Conservation (phyloP, 176 grass and related monocot species). For the Paspalum notatum region DNA sequence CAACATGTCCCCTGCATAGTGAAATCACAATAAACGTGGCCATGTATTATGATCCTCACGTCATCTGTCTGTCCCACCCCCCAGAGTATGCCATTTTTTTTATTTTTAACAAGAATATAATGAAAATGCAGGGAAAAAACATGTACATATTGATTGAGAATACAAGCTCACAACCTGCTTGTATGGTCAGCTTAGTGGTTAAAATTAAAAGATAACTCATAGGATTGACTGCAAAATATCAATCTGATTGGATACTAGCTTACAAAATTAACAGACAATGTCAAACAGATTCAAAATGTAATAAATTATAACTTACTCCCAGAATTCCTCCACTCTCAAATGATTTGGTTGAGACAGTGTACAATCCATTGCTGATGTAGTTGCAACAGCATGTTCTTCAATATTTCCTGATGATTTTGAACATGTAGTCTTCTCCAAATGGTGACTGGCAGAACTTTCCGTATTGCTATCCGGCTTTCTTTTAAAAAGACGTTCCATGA, state of each 20-base stretch:
- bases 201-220: neutral
- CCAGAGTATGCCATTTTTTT: neutral
- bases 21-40: neutral
- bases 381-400: constrained; percentile 22
- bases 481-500: constrained; percentile 72
- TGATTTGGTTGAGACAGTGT: constrained; percentile 44
- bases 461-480: constrained; percentile 39
- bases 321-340: constrained; percentile 40
- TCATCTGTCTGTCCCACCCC: neutral
- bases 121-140: neutral
- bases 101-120: neutral
- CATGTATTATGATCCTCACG: neutral
- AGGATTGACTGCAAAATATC: neutral
- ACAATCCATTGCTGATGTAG: constrained; percentile 66
- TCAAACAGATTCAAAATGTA: neutral
- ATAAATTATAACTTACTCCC: constrained; percentile 47
- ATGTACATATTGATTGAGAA: neutral
- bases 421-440: constrained; percentile 10
- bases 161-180: neutral
- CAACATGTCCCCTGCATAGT: constrained; percentile 56
- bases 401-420: constrained; percentile 31
- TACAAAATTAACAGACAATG: neutral
- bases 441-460: constrained; percentile 30
- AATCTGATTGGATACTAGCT: neutral
- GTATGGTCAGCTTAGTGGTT: neutral